Evolutionary conservation across 2,329 filamentous ascomycete species (phyloP).

Genomic region (Corynespora cassiicola): DNA sequence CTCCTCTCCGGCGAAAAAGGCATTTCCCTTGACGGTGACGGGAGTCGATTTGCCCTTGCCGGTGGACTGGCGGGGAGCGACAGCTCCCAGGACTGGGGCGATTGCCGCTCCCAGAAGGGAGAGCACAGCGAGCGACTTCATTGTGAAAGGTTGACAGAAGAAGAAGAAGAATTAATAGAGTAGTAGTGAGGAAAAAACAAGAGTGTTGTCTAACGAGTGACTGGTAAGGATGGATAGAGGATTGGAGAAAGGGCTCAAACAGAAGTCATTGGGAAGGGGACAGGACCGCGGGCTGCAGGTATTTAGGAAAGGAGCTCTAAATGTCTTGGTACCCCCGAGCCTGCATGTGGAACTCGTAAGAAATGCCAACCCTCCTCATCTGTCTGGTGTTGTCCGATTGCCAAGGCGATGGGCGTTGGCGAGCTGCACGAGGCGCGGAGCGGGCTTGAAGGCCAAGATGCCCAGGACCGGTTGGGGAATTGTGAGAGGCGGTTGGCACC

Average conservation of each 20-base stretch:
- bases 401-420: conserved; percentile 41
- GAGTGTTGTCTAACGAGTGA: conserved; percentile 43
- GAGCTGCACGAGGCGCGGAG: conserved; percentile 30
- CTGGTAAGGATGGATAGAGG: conserved; percentile 35
- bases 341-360: conserved; percentile 35
- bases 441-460: conserved; percentile 34
- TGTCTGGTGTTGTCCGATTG: conserved; percentile 34
- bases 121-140: conserved; percentile 39
- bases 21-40: conserved; percentile 67
- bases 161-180: conserved; percentile 33
- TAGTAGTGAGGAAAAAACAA: conserved; percentile 25
- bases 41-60: conserved; percentile 56
- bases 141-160: conserved; percentile 21
- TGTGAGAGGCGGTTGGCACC: conserved; percentile 28
- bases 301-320: conserved; percentile 38
- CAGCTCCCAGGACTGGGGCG: conserved; percentile 27
- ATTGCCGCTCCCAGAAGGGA: conserved; percentile 33
- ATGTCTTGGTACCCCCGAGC: conserved; percentile 33
- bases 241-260: conserved; percentile 28
- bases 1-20: conserved; percentile 67
- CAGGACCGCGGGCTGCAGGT: conserved; percentile 25
- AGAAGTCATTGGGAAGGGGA: conserved; percentile 30
- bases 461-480: conserved; percentile 30
- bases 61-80: conserved; percentile 30
- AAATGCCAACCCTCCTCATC: conserved; percentile 45